Evolutionary conservation across 2,329 filamentous ascomycete genomes (phyloP).

Genomic region (Cladosporium sp.): DNA sequence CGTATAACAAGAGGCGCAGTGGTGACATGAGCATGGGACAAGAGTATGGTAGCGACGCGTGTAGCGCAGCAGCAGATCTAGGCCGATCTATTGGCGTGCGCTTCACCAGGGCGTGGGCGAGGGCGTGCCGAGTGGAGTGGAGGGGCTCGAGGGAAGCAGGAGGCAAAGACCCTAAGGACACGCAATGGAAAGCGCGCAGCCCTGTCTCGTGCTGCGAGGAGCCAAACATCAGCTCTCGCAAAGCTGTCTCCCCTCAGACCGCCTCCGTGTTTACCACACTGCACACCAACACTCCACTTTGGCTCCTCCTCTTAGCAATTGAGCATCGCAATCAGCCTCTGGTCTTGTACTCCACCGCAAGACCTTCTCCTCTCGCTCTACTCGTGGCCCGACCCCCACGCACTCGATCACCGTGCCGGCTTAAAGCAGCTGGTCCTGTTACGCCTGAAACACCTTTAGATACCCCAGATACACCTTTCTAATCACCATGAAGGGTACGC

Average conservation of each 20-base stretch:
- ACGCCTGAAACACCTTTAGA: slow-evolving; percentile 2
- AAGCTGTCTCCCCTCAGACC: not conserved
- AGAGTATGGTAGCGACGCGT: not conserved
- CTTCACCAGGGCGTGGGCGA: no score
- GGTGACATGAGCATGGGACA: not conserved
- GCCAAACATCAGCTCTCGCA: no score
- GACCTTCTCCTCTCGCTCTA: slow-evolving; percentile 16
- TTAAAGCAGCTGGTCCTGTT: slow-evolving; percentile 9
- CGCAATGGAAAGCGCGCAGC: slow-evolving; percentile 2
- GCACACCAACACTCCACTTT: not conserved
- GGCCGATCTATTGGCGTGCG: not conserved
- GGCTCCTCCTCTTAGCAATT: not conserved
- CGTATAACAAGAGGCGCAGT: not conserved
- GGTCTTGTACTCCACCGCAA: slow-evolving; percentile 35
- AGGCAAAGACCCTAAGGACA: not conserved
- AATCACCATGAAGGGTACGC: slow-evolving; percentile 38
- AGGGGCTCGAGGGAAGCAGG: not conserved
- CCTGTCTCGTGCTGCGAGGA: not conserved
- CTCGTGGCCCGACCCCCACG: not conserved
- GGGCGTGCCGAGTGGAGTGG: not conserved
- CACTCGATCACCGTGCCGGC: slow-evolving; percentile 7
- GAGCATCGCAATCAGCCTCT: not conserved
- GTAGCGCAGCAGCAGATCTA: not conserved
- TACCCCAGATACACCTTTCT: slow-evolving; percentile 21
- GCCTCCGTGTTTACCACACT: not conserved